Base-by-base conservation (phyloP, 371 early-diverging fungal genomes). In the Circinella minor region DNA sequence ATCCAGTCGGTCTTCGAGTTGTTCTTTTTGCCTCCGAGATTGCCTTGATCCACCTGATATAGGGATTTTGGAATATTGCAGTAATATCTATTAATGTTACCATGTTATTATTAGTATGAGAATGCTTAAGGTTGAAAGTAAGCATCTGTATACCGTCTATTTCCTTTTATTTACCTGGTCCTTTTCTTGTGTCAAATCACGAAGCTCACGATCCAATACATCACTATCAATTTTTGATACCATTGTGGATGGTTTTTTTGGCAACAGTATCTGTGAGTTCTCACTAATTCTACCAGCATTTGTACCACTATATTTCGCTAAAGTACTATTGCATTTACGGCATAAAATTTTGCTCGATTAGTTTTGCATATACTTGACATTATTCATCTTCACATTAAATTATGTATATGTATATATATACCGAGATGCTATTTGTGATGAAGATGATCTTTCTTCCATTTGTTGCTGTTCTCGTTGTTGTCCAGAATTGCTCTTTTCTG, bases 1-100 rank as follows among this genome's bases (percentile, higher is more conserved):
- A 66, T 86, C 86, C 74, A 88, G 71, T 71, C 79, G 78, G 34
- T 80, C 80, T 69, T 88, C 88, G 36, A 88, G 57, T 64, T 84
- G 80, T 72, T 86, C 88, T 37, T 78, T 79, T 70, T 85, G 84
- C 61, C 77, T 67, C 27, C 88, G 78, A 49, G 82, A 75, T 70
- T 79, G 78, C 9, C 81, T 80, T 11, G 85, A 84, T 14, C 84
- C 85, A 9, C 85, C 88, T 2, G 78, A 73, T 34, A 84, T 74
- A 9, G 88, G 88, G 5, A 88, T 82, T 70, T 85, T 85, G 36
- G 80, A 78, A 69, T 86, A 77, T 55, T 75, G 76, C 10, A 85
- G 82, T 72, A 84, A 82, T 36, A 88, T 77, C 85, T 82, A 73
- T 37, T 46, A 13, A 2, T 49, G 27, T 4, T 27, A 46, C n/a